Base-by-base conservation (phyloP, 495 filamentous ascomycete species). In the Lasiosphaeris hirsuta region DNA sequence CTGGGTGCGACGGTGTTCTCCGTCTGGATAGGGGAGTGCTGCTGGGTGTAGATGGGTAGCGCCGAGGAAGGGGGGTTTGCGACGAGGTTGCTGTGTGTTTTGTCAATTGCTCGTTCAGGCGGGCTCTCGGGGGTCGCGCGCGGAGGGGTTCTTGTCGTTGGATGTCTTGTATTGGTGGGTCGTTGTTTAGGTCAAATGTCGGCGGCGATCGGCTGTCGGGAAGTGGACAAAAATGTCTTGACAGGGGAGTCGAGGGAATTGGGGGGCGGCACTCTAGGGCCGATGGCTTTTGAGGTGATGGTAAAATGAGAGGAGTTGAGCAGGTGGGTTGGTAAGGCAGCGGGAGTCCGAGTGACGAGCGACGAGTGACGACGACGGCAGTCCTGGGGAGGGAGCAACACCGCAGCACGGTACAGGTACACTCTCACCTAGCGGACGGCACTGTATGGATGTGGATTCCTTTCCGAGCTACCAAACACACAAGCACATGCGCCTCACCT, bases 311-410 rank as follows among this genome's bases (percentile, higher is more conserved):
- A 19, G 23, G 13, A 51, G 46, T 14, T 39, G 42, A 19, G 45
- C 40, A 30, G 54, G 37, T 49, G 40, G 53, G 14, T 15, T 38
- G 40, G 44, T 15, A 58, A 18, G 57, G 42, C n/a, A 17, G 42
- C 11, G 17, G 35, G 49, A 51, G 49, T 51, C 49, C 49, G 49
- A 54, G 49, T 47, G 42, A 23, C 35, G 49, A 54, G 49, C 40
- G 42, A 23, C 35, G 40, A 37, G 39, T 44, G 51, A 44, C 39
- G 50, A 54, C 42, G 39, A 43, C 43, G 19, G 48, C 37, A 53
- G 18, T 53, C 10, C 15, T 30, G 38, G 36, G 23, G 50, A n/a
- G 18, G 18, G 15, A 23, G 17, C 36, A 41, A 37, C 15, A 23
- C 19, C 17, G 38, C 15, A 42, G n/a, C n/a, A 42, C 15, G 23